Conservation (phyloP, 139 green algal genomes). For the Monoraphidium neglectum region DNA sequence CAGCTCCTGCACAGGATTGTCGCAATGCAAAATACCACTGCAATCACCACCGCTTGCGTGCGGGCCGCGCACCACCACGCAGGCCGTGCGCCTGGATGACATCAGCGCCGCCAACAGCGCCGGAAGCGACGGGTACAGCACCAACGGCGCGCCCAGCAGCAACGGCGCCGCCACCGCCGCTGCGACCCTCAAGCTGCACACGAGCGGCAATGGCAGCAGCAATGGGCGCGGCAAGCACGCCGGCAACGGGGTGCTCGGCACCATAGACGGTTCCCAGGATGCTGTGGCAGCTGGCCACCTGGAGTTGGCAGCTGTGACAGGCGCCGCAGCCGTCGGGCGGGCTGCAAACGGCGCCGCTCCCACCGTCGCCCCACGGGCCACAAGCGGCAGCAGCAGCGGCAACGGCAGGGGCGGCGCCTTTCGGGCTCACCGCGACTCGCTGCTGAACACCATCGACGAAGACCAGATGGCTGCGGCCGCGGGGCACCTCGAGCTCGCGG, state of each 20-base stretch:
- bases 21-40: too few species aligned
- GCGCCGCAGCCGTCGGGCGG: background rate
- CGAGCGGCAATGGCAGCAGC: conserved; percentile 41
- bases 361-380: conserved; percentile 31
- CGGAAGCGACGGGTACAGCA: conserved; percentile 6
- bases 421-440: conserved; percentile 6
- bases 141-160: conserved; percentile 18
- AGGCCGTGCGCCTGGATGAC: background rate
- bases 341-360: conserved; percentile 15
- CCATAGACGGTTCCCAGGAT: too few species aligned
- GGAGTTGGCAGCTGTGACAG: too few species aligned
- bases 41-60: conserved; percentile 11
- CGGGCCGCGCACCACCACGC: conserved; percentile 8
- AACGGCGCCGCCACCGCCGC: conserved; percentile 36
- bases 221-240: background rate
- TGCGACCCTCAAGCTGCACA: conserved; percentile 4
- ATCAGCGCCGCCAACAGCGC: background rate
- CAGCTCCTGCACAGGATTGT: too few species aligned
- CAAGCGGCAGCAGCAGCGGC: conserved; percentile 35
- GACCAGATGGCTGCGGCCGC: conserved; percentile 52
- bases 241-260: conserved; percentile 4
- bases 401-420: conserved; percentile 11
- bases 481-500: conserved; percentile 66
- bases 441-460: conserved; percentile 45
- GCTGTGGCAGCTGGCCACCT: too few species aligned